phyloP scores from a whole-genome alignment of 352 stramenopile genomes.

The Thalassiosira delicatula region DNA sequence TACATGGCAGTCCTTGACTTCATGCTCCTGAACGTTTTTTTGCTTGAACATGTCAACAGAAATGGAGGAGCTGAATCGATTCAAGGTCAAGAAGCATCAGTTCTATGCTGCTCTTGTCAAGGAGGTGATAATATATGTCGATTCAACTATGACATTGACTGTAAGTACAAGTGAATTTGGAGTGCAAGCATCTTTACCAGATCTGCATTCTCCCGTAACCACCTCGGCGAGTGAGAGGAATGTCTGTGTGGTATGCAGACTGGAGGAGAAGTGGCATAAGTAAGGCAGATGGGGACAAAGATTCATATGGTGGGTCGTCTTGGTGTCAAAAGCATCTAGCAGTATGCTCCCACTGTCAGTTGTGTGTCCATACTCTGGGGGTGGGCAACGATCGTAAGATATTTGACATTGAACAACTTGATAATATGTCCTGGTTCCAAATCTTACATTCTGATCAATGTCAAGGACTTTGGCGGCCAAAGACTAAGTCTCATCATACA shows the following conservation, averaged over 20 bases:
- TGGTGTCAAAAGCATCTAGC: slow-evolving; percentile 1
- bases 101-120: neutral
- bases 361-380: neutral
- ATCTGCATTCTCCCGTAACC: neutral
- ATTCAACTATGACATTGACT: too few species aligned
- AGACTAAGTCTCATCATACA: too few species aligned
- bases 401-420: neutral
- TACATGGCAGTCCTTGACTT: slow-evolving; percentile 31
- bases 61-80: neutral
- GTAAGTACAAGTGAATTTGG: too few species aligned
- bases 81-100: slow-evolving; percentile 3
- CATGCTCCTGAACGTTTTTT: slow-evolving; percentile 16
- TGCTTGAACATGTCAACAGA: neutral
- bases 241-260: slow-evolving; percentile 12
- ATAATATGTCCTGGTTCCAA: slow-evolving; percentile 26
- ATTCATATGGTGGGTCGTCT: neutral
- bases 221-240: neutral
- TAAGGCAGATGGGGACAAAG: slow-evolving; percentile 11
- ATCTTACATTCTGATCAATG: slow-evolving; percentile 17
- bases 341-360: slow-evolving; percentile 7
- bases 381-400: neutral
- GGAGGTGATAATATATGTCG: neutral
- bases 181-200: too few species aligned
- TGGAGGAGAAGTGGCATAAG: slow-evolving; percentile 29
- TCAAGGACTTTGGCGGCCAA: neutral